Evolutionary conservation across 805 yeast species (phyloP).

Genomic region (Trichomonascus vanleenenianus): DNA sequence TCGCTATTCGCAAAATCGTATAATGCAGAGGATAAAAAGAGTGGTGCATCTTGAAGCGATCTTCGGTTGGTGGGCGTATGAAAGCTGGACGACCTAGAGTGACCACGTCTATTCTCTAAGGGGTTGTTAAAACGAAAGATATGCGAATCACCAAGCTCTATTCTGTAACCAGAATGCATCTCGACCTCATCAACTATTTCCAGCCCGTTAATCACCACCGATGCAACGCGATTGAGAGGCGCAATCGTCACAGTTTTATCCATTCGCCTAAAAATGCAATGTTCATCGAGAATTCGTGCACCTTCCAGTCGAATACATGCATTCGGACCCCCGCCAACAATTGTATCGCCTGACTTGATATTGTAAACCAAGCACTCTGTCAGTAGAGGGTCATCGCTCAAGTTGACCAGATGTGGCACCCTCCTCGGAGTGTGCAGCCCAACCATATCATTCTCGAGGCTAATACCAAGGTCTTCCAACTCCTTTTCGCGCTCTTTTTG

Average conservation of each 20-base stretch:
- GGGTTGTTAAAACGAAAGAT: conserved; percentile 21
- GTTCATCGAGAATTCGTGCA: conserved; percentile 13
- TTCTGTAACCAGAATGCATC: conserved; percentile 21
- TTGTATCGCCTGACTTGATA: conserved; percentile 19
- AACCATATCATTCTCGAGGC: conserved; percentile 18
- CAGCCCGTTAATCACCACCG: conserved; percentile 20
- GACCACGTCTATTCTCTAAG: conserved; percentile 1
- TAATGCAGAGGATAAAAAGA: background rate
- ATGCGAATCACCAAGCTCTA: conserved; percentile 20
- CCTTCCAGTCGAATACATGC: conserved; percentile 20
- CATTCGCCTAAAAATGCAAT: conserved; percentile 18
- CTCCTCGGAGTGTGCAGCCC: conserved; percentile 23
- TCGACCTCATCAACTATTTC: conserved; percentile 8
- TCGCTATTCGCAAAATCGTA: no score
- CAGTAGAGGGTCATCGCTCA: conserved; percentile 21
- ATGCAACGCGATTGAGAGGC: conserved; percentile 12
- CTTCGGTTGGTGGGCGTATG: background rate
- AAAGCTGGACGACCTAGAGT: no score
- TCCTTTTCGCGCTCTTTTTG: conserved; percentile 22
- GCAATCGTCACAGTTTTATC: conserved; percentile 14
- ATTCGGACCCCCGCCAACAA: conserved; percentile 7
- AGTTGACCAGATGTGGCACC: conserved; percentile 23
- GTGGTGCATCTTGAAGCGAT: background rate
- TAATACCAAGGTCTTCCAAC: conserved; percentile 23
- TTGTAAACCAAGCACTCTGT: conserved; percentile 25